Percentiles rank a stretch among this genome's conserved stretches.
Evolutionary conservation across 257 asterid genomes (phyloP).

Genomic region (Solanum bukasovii): DNA sequence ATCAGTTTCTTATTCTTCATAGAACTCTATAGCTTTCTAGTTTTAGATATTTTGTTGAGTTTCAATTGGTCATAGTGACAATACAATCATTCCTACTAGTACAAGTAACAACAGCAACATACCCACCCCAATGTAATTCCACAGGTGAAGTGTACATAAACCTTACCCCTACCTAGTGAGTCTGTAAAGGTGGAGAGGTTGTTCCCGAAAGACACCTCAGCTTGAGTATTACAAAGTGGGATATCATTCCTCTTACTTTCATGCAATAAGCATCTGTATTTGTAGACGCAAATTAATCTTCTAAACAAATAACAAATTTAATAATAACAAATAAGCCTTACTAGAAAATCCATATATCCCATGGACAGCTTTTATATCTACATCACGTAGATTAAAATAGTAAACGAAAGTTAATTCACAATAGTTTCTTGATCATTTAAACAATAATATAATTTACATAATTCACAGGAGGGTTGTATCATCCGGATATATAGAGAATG

Average conservation of each 20-base stretch:
- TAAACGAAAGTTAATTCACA: background rate
- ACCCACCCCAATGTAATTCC: background rate
- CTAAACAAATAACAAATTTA: background rate
- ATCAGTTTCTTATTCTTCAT: background rate
- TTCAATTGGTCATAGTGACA: background rate
- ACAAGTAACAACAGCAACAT: background rate
- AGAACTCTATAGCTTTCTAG: background rate
- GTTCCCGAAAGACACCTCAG: background rate
- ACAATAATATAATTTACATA: background rate
- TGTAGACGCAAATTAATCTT: background rate
- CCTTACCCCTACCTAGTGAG: background rate
- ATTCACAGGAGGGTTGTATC: too few species aligned
- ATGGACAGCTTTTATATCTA: background rate
- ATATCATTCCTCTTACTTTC: background rate
- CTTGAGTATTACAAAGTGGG: background rate
- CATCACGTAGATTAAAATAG: background rate
- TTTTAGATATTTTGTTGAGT: background rate
- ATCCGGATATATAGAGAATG: too few species aligned
- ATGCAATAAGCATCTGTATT: background rate
- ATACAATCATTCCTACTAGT: background rate
- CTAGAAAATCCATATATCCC: background rate
- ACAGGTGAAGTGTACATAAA: background rate
- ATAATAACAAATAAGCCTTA: background rate
- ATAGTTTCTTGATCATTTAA: background rate
- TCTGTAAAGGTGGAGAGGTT: background rate